Conservation (phyloP, 139 green algal species). For the Monoraphidium neglectum region DNA sequence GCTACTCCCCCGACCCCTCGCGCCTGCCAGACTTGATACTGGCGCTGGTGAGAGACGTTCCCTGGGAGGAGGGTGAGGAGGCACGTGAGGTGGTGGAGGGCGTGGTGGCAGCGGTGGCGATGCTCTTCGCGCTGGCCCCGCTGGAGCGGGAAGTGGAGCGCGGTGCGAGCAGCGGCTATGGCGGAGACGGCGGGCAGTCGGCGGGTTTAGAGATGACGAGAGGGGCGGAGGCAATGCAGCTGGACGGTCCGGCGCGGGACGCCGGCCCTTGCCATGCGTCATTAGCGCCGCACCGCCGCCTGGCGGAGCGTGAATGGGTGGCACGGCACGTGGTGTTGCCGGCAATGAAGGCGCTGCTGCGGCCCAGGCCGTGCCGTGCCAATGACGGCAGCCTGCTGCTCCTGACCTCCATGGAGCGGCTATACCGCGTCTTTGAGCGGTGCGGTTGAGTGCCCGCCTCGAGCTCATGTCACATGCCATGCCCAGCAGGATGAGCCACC, state of each 20-base stretch:
- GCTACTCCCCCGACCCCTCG: slow-evolving; percentile 63
- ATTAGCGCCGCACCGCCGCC: background rate
- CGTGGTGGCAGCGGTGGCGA: slow-evolving; percentile 60
- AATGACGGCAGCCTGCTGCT: slow-evolving; percentile 78
- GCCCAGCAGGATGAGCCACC: too few relatives aligned
- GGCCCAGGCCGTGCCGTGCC: slow-evolving; percentile 41
- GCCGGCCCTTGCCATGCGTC: background rate
- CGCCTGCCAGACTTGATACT: slow-evolving; percentile 75
- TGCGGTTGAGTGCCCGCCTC: slow-evolving; percentile 79
- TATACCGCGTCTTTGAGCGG: slow-evolving; percentile 94
- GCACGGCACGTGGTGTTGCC: slow-evolving; percentile 66
- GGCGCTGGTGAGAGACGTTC: slow-evolving; percentile 69
- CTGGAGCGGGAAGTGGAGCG: slow-evolving; percentile 9
- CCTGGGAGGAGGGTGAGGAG: slow-evolving; percentile 65
- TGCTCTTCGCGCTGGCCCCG: slow-evolving; percentile 62
- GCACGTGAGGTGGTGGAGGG: slow-evolving; percentile 55
- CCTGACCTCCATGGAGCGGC: slow-evolving; percentile 81
- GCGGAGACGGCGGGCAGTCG: too few relatives aligned
- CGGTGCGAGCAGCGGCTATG: background rate
- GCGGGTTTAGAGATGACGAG: background rate
- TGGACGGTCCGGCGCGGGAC: background rate
- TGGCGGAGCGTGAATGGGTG: slow-evolving; percentile 12
- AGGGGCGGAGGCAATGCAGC: slow-evolving; percentile 2
- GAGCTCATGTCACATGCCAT: too few relatives aligned
- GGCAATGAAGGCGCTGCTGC: slow-evolving; percentile 53